These are phyloP conservation scores for Erigeron canadensis DNA, from an alignment of 129 eudicot genomes.

Conservation along the genomic window DNA sequence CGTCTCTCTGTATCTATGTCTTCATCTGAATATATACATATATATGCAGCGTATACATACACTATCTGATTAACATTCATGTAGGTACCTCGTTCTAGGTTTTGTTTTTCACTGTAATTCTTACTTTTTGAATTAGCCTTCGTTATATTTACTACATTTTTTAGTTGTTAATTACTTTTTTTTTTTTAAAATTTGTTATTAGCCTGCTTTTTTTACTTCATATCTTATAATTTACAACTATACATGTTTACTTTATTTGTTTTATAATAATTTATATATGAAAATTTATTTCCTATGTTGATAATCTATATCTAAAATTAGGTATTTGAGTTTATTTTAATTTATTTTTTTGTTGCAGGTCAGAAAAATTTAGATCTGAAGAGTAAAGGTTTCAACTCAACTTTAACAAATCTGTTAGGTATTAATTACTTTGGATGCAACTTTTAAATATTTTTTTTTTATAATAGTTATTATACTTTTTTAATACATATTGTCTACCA, in stretches of 20 bases:
- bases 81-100: conserved; percentile 25
- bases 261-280: not conserved
- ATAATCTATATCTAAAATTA: not conserved
- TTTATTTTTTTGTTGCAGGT: conserved; percentile 38
- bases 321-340: not conserved
- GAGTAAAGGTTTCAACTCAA: conserved; percentile 5
- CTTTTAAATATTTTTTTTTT: not conserved
- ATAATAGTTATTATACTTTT: not conserved
- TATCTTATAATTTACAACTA: not conserved
- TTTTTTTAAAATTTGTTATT: not conserved
- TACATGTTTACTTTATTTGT: not conserved
- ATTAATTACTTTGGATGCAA: conserved; percentile 5
- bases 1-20: conserved; percentile 9
- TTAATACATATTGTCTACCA: not conserved
- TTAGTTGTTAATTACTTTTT: too few relatives aligned
- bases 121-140: conserved; percentile 1
- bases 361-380: conserved; percentile 52
- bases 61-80: conserved; percentile 14
- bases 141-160: not conserved
- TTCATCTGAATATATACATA: conserved; percentile 2
- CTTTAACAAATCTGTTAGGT: conserved; percentile 19
- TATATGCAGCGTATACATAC: not conserved
- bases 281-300: conserved; percentile 13
- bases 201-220: not conserved
- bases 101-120: conserved; percentile 11